A percentile compares a stretch with the other conserved stretches of the same genome.
Evolutionary conservation across 2,329 filamentous ascomycete species (phyloP).

Genomic region (Talaromyces sp.): DNA sequence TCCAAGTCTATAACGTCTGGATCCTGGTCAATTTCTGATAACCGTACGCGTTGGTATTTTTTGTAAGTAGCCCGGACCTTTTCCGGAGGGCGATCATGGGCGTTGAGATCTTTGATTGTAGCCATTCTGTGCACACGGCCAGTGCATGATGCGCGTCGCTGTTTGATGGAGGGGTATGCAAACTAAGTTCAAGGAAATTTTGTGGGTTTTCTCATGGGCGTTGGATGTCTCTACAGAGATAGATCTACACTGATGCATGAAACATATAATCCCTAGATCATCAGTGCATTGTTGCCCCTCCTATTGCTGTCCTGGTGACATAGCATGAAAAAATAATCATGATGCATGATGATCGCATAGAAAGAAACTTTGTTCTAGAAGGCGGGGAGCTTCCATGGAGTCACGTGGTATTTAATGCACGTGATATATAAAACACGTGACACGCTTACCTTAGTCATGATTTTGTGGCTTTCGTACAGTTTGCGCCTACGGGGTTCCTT

Average conservation of each 20-base stretch:
- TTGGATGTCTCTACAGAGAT: not conserved
- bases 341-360: not conserved
- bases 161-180: not conserved
- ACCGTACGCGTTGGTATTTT: slow-evolving; percentile 59
- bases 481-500: no score
- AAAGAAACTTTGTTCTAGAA: not conserved
- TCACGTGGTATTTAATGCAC: no score
- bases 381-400: not conserved
- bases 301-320: not conserved
- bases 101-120: slow-evolving; percentile 53
- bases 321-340: not conserved
- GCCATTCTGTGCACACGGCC: slow-evolving; percentile 20
- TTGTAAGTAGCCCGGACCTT: slow-evolving; percentile 70
- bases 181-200: not conserved
- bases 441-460: no score
- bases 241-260: not conserved
- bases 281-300: not conserved
- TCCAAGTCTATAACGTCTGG: slow-evolving; percentile 54
- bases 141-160: slow-evolving; percentile 2
- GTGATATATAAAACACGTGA: no score
- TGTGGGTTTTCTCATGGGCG: not conserved
- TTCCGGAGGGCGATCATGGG: slow-evolving; percentile 71
- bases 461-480: no score
- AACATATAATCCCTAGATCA: not conserved
- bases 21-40: slow-evolving; percentile 47